phyloP scores from a whole-genome alignment of 2,329 filamentous ascomycete genomes.

The Drechmeria coniospora region DNA sequence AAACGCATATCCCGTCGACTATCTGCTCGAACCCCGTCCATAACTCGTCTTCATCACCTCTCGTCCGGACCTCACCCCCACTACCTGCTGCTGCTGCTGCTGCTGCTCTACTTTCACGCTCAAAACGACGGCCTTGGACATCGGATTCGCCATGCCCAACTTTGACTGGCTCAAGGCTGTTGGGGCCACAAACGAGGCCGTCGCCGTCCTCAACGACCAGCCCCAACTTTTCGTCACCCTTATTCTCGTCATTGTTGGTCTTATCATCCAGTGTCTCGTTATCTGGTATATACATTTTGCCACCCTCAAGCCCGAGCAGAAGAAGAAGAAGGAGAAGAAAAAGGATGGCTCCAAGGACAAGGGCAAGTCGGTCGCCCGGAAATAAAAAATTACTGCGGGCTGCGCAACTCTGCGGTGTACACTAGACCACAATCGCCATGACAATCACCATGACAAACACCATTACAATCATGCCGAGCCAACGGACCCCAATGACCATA shows the following conservation, averaged over 20 bases:
- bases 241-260: slow-evolving; percentile 33
- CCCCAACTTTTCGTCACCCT: slow-evolving; percentile 43
- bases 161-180: slow-evolving; percentile 42
- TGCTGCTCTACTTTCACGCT: no score
- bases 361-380: slow-evolving; percentile 4
- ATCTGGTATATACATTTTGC: slow-evolving; percentile 45
- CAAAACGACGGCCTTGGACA: no score
- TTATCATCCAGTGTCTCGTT: slow-evolving; percentile 30
- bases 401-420: not conserved
- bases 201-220: slow-evolving; percentile 46
- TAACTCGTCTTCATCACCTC: no score
- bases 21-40: no score
- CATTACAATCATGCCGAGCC: no score
- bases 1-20: no score
- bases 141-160: slow-evolving; percentile 27
- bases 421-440: no score
- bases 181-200: slow-evolving; percentile 41
- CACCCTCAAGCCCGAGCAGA: slow-evolving; percentile 45
- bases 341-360: slow-evolving; percentile 18
- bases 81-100: not conserved
- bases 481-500: no score
- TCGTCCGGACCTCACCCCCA: not conserved
- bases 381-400: not conserved
- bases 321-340: slow-evolving; percentile 29
- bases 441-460: no score